Percentiles rank a stretch among this genome's conserved stretches.
Conservation (phyloP, 805 yeast genomes). For the Starmerella asiatica region DNA sequence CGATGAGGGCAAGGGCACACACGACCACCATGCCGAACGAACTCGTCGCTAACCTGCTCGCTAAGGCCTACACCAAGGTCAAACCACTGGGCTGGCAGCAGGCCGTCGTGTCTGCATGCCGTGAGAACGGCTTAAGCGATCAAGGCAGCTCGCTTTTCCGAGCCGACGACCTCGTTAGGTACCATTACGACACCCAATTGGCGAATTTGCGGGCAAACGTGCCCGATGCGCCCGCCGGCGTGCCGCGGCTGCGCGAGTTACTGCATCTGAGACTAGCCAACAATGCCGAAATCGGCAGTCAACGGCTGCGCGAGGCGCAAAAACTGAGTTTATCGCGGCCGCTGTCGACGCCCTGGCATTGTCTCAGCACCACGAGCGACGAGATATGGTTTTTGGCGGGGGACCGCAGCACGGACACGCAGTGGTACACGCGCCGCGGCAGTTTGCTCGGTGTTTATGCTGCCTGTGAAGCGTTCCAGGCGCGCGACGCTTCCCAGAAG, state of each 20-base stretch:
- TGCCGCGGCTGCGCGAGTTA: slow-evolving; percentile 29
- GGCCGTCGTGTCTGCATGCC: slow-evolving; percentile 38
- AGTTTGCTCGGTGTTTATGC: slow-evolving; percentile 58
- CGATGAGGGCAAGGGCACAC: too few relatives aligned
- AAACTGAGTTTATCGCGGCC: slow-evolving; percentile 58
- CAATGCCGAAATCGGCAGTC: slow-evolving; percentile 27
- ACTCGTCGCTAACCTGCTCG: slow-evolving; percentile 25
- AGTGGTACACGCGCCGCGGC: slow-evolving; percentile 85
- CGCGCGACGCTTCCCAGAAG: slow-evolving; percentile 50
- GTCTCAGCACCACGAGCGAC: slow-evolving; percentile 63
- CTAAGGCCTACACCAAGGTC: slow-evolving; percentile 30
- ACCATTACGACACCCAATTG: slow-evolving; percentile 36
- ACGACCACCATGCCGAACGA: neutral
- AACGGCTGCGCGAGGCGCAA: slow-evolving; percentile 32
- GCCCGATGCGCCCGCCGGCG: neutral
- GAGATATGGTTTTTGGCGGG: slow-evolving; percentile 72
- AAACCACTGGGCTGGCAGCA: slow-evolving; percentile 41
- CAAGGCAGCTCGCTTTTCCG: slow-evolving; percentile 34
- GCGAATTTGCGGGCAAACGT: slow-evolving; percentile 23
- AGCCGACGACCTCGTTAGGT: slow-evolving; percentile 40
- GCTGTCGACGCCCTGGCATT: slow-evolving; percentile 42
- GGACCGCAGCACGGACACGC: slow-evolving; percentile 62
- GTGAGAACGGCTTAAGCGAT: slow-evolving; percentile 40
- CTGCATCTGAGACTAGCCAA: slow-evolving; percentile 30
- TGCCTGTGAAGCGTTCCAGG: slow-evolving; percentile 60